Evolutionary conservation across 331 rosid genomes (phyloP).

Genomic region (Quercus phellos): DNA sequence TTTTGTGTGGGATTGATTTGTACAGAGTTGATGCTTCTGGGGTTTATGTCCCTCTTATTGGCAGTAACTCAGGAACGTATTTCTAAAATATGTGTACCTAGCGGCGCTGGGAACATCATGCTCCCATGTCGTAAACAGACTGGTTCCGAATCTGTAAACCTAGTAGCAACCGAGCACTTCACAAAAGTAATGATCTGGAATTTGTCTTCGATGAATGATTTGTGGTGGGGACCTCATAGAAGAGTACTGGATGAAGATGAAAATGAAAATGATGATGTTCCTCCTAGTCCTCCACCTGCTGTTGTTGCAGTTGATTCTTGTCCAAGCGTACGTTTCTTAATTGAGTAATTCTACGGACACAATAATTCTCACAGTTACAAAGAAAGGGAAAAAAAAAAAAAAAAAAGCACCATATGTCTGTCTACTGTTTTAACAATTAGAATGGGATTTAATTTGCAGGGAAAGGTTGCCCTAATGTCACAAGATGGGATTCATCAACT

Average conservation of each 20-base stretch:
- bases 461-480: slow-evolving; percentile 29
- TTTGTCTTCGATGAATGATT: neutral
- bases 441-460: slow-evolving; percentile 25
- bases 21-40: slow-evolving; percentile 39
- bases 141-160: neutral
- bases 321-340: neutral
- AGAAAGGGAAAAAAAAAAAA: too few species aligned
- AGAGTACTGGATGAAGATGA: slow-evolving; percentile 14
- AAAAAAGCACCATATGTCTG: neutral
- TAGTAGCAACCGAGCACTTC: neutral
- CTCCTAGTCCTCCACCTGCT: neutral
- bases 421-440: neutral
- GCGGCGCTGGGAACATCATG: slow-evolving; percentile 20
- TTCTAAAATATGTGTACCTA: slow-evolving; percentile 30
- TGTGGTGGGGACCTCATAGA: neutral
- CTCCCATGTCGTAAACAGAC: slow-evolving; percentile 26
- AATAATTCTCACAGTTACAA: too few species aligned
- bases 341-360: too few species aligned
- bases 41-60: slow-evolving; percentile 35
- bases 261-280: neutral
- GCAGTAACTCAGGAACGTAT: slow-evolving; percentile 22
- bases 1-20: neutral
- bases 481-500: slow-evolving; percentile 33
- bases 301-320: slow-evolving; percentile 23
- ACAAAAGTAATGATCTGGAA: neutral